Evolutionary conservation across 2,329 filamentous ascomycete species (phyloP).

Genomic region (Paraphoma sp.): DNA sequence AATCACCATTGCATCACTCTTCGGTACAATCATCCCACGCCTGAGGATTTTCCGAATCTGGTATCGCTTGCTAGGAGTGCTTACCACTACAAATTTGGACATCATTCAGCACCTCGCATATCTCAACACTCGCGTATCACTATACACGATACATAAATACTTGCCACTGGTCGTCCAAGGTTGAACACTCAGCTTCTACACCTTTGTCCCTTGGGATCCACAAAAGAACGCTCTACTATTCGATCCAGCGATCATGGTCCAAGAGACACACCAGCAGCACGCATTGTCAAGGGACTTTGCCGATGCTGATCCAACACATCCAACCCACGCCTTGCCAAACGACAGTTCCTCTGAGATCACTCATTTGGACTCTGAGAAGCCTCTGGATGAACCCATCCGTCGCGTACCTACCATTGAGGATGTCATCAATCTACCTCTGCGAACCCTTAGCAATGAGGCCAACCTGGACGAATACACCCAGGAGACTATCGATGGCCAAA

Average conservation of each 20-base stretch:
- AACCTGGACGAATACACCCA: conserved; percentile 69
- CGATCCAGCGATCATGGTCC: conserved; percentile 14
- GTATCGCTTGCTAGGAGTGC: not conserved
- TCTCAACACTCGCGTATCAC: too few species aligned
- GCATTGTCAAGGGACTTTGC: conserved; percentile 21
- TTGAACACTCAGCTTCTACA: not conserved
- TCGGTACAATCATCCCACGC: not conserved
- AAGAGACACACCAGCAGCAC: conserved; percentile 16
- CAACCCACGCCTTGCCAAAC: conserved; percentile 7
- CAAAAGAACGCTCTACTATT: not conserved
- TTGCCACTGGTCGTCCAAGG: not conserved
- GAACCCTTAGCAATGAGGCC: conserved; percentile 65
- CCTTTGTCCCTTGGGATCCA: not conserved
- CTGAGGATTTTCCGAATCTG: not conserved
- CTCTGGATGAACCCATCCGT: conserved; percentile 14
- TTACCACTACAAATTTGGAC: not conserved
- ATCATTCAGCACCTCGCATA: conserved; percentile 2
- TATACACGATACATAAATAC: not conserved
- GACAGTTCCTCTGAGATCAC: conserved; percentile 23
- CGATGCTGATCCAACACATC: not conserved
- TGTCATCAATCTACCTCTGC: conserved; percentile 67
- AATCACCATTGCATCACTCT: not conserved
- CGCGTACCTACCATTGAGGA: conserved; percentile 46
- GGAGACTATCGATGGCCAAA: conserved; percentile 68
- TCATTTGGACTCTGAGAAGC: conserved; percentile 18